Evolutionary conservation across 2,329 filamentous ascomycete genomes (phyloP), one percentile per base, ranked within the genome.

Genomic region (Botryosphaeria dothidea): DNA sequence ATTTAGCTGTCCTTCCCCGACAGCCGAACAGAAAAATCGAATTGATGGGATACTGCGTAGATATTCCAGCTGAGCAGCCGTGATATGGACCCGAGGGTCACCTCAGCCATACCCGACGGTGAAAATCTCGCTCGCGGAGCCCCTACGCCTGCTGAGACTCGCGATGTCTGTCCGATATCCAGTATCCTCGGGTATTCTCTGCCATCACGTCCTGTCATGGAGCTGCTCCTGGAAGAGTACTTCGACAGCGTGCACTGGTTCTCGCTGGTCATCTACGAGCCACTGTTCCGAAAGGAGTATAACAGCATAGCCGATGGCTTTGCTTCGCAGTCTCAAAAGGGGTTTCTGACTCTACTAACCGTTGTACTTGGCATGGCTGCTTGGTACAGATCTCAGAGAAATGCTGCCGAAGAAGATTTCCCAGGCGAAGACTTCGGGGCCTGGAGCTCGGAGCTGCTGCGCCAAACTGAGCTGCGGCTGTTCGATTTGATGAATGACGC

Each of bases 211-310:
- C 66, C 74, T 1, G 46, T 73, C 5, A 71, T 77, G 46, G 66
- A 72, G n/a, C 64, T 70, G 19, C 69, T 80, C 1, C 54, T 81
- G 9, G 78, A 80, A 63, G 73, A 77, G 19, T 81, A 81, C 56
- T 79, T 81, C 60, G 71, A 75, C 56, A 69, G 77, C 1, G 74
- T 82, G 17, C 79, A 81, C 68, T 82, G 79, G 79, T 81, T 82
- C 62, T 80, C 79, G 17, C 70, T 81, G 3, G 78, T 78, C 0
- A 71, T 82, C 19, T 78, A 77, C 62, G 78, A 81, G 60, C 78
- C 78, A 1, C 77, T 71, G 27, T 79, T 81, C 52, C 76, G 79
- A 23, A 68, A 68, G 11, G 68, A 69, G 3, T 74, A 78, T 27
- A 65, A 69, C 9, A 73, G 74, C 7, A 70, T 80, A 1, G 65